Evolutionary conservation across 1,284 basidiomycete genomes (phyloP).

Genomic region (Puccinia hordei): DNA sequence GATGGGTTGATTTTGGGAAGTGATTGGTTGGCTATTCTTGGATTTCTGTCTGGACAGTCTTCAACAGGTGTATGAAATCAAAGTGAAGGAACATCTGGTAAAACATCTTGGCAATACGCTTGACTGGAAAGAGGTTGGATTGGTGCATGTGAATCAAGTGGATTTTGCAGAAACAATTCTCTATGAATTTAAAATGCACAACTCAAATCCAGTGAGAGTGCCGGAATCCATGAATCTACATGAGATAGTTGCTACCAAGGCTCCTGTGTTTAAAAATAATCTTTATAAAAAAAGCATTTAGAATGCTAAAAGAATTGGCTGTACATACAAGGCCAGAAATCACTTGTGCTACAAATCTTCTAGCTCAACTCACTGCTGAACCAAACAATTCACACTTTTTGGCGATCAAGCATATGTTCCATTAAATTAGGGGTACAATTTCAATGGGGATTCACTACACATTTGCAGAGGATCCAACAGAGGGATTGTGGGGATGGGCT

Average conservation of each 20-base stretch:
- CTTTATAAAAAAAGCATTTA: background rate
- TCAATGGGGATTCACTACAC: no score
- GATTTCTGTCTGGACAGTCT: no score
- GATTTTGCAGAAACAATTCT: background rate
- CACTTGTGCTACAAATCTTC: no score
- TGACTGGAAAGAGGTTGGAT: background rate
- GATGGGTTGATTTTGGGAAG: background rate
- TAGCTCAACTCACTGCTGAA: no score
- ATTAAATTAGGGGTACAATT: no score
- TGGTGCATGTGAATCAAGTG: background rate
- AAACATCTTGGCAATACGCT: background rate
- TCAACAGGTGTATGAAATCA: background rate
- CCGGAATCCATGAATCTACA: background rate
- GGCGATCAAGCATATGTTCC: no score
- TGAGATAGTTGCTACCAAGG: background rate
- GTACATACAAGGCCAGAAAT: background rate
- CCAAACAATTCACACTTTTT: no score
- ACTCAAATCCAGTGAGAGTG: background rate
- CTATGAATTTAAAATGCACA: background rate
- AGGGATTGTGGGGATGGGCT: no score
- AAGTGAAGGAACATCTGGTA: background rate
- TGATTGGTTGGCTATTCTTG: background rate
- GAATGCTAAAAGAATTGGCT: conserved; percentile 1
- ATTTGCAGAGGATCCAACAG: no score
- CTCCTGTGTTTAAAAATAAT: background rate